Base-by-base conservation (phyloP, 2,329 filamentous ascomycete genomes). In the Verticillium longisporum region DNA sequence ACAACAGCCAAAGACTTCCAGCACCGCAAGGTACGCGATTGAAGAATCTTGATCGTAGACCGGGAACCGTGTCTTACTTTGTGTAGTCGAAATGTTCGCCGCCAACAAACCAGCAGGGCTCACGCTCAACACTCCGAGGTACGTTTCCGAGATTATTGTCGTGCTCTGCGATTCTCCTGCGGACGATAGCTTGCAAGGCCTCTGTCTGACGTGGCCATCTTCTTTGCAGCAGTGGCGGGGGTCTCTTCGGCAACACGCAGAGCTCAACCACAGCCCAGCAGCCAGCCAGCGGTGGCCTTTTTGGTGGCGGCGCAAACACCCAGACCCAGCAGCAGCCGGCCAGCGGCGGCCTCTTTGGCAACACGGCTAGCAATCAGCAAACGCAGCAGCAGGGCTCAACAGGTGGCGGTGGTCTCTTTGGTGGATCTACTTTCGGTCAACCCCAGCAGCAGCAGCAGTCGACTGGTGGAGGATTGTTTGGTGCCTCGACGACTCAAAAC, bases 281-380 rank as follows among this genome's bases (percentile, higher is more conserved):
- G 26, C 65, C 60, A 31, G 61, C 57, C 26, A 59, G 63, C 31
- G 63, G 66, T n/a, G 66, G 66, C 11, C 61, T 67, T 7, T 68
- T 68, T 26, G 65, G 65, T 31, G 21, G 26, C 61, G 32, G 62
- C 31, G 31, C 45, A 54, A 55, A 62, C 31, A 64, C 64, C 13
- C 56, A 62, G 50, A 76, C 77, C 68, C 71, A 75, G 56, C 56
- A 45, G 15, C 36, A 58, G 26, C 56, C 38, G n/a, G 72, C 73
- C 21, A 69, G 71, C 21, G 71, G 76, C 53, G 70, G 75, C 57
- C 65, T 78, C 34, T 78, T 77, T 64, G 75, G 74, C 38, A 63
- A 57, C 33, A 60, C 67, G 18, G 69, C 70, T 64, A 67, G 65
- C 33, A 71, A 71, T 61, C 66, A 34, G 58, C 68, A 41, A 59